Conservation (phyloP, 2,329 filamentous ascomycete species). For the Paraphaeosphaeria sporulosa region DNA sequence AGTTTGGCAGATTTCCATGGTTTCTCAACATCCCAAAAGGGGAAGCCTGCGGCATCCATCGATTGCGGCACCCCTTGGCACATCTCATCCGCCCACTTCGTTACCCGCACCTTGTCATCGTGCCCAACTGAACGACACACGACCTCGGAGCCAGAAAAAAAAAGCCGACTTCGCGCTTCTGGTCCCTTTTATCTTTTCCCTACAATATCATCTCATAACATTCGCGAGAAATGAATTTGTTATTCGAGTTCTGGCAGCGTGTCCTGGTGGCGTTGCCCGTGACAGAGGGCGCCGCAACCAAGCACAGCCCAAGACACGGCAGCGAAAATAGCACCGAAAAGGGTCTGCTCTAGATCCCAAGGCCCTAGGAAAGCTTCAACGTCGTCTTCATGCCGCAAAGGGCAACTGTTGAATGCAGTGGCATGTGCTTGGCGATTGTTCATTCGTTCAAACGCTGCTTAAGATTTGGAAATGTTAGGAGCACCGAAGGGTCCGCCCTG, state of each 20-base stretch:
- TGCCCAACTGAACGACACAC: neutral
- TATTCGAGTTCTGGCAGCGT: too few relatives aligned
- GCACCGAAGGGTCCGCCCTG: neutral
- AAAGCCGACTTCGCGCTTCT: too few relatives aligned
- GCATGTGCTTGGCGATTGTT: conserved; percentile 4
- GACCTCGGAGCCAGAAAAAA: neutral
- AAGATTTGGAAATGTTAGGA: neutral
- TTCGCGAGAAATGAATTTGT: too few relatives aligned
- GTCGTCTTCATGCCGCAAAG: neutral
- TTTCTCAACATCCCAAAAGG: neutral
- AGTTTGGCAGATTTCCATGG: too few relatives aligned
- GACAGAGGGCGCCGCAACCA: neutral
- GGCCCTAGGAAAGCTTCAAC: conserved; percentile 6
- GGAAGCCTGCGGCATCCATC: neutral
- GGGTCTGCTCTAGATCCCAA: neutral
- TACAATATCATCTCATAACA: too few relatives aligned
- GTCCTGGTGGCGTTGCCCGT: too few relatives aligned
- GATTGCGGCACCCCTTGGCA: neutral
- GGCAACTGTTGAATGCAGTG: conserved; percentile 8
- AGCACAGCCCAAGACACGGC: neutral
- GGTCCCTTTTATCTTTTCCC: too few relatives aligned
- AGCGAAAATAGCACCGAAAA: neutral
- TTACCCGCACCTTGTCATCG: neutral
- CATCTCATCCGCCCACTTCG: neutral
- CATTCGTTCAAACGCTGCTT: neutral